These are phyloP conservation scores for Albatrellus ellisii DNA, from an alignment of 768 basidiomycete species.

Conservation along the genomic window DNA sequence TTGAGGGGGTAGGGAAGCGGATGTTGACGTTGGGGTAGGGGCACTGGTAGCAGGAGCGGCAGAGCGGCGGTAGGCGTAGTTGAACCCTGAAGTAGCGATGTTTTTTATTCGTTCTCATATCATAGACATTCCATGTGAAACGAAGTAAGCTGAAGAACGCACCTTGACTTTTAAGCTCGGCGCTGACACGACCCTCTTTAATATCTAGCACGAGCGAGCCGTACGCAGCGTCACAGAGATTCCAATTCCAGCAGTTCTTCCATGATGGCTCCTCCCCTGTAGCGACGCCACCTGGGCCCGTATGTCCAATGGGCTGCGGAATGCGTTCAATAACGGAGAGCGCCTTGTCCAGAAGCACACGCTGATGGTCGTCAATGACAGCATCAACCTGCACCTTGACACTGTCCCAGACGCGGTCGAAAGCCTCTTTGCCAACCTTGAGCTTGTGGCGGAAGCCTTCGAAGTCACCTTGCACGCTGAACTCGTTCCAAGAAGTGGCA, in stretches of 20 bases:
- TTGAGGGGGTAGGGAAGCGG: slow-evolving; percentile 31
- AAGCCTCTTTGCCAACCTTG: slow-evolving; percentile 59
- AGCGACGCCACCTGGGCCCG: slow-evolving; percentile 28
- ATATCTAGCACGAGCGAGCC: slow-evolving; percentile 82
- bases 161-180: slow-evolving; percentile 91
- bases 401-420: slow-evolving; percentile 90
- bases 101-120: neutral
- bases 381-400: slow-evolving; percentile 86
- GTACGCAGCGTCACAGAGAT: slow-evolving; percentile 90
- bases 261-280: slow-evolving; percentile 82
- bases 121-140: slow-evolving; percentile 3
- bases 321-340: slow-evolving; percentile 73
- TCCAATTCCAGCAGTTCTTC: slow-evolving; percentile 99
- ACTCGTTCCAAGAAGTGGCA: slow-evolving; percentile 92
- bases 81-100: slow-evolving; percentile 52
- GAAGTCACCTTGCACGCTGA: slow-evolving; percentile 82
- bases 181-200: slow-evolving; percentile 84
- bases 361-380: slow-evolving; percentile 85
- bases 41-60: slow-evolving; percentile 37
- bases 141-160: too few species aligned
- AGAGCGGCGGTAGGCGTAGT: slow-evolving; percentile 84
- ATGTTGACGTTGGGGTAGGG: slow-evolving; percentile 46
- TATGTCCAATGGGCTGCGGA: slow-evolving; percentile 39
- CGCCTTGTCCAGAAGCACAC: slow-evolving; percentile 79
- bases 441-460: slow-evolving; percentile 83